Base-by-base conservation (phyloP, 192 early-diverging fungal genomes). In the Linnemannia zychae region DNA sequence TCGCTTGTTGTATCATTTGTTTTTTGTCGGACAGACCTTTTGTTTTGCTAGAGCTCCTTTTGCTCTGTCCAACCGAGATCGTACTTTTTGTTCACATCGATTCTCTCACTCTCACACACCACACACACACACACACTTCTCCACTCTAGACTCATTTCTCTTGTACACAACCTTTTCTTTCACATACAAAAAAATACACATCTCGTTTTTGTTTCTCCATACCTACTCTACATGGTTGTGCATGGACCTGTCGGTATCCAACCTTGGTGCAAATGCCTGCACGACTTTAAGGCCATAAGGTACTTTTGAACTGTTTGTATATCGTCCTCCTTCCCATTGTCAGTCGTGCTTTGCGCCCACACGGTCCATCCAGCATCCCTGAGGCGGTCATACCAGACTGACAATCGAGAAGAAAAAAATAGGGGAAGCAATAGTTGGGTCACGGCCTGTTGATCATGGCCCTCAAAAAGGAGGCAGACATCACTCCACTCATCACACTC, bases 401-500 rank as follows among this genome's bases (percentile, higher is more conserved):
- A 2, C 53, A 31, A 24, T 50, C 47, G 47, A 53, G 28, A 9
- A 7, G 53, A 28, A 24, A 9, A 50, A 76, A 76, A 67, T 67
- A 67, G 75, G 75, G 75, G 65, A 31, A 65, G 38, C 18, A 36
- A 22, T n/a, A n/a, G n/a, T n/a, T 12, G 28, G 77, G 77, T 78
- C 77, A 78, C 69, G 77, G 77, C 7, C n/a, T 63, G 77, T 40
- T 71, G 77, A 78, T 78, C 77, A 78, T 78, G 36, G 22, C 38
- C 68, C 46, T 4, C 9, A 15, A 40, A 75, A 46, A 75, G 33
- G 47, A 75, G 73, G 36, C 28, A 36, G 53, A 37, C 72, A 34
- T 53, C 49, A 36, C 12, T 3, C 71, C 49, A 36, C 12, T 3
- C 71, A 72, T 20, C 24, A 60, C 57, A 60, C 24, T 28, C 28